phyloP scores from a whole-genome alignment of 306 rosid species.

The Prinsepia uniflora region DNA sequence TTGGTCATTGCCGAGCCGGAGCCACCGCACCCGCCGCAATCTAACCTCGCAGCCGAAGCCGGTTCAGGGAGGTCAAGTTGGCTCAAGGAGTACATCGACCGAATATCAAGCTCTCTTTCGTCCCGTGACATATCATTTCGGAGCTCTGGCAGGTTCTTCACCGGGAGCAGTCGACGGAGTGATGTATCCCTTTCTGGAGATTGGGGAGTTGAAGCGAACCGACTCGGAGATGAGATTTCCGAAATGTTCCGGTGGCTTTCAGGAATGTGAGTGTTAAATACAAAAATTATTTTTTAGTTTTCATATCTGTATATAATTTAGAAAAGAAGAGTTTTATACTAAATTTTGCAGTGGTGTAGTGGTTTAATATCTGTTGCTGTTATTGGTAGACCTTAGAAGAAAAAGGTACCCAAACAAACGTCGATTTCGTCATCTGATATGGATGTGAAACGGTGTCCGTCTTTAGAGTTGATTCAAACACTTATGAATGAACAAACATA shows the following conservation, averaged over 20 bases:
- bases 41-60: slow-evolving; percentile 45
- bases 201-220: slow-evolving; percentile 49
- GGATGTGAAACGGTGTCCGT: too few species aligned
- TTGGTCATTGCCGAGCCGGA: background rate
- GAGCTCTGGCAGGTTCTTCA: slow-evolving; percentile 73
- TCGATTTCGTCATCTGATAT: too few species aligned
- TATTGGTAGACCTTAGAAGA: background rate
- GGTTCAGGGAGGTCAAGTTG: slow-evolving; percentile 57
- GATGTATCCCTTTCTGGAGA: slow-evolving; percentile 48
- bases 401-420: too few species aligned
- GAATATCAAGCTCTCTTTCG: slow-evolving; percentile 59
- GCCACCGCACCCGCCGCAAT: slow-evolving; percentile 11
- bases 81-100: slow-evolving; percentile 76
- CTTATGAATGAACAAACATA: too few species aligned
- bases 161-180: slow-evolving; percentile 65
- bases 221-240: slow-evolving; percentile 73
- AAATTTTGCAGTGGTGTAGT: background rate
- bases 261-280: slow-evolving; percentile 71
- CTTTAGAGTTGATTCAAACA: too few species aligned
- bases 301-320: background rate
- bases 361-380: background rate
- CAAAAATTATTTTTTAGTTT: background rate
- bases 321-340: background rate
- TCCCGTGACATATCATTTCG: slow-evolving; percentile 71
- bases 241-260: slow-evolving; percentile 90